These are phyloP conservation scores for Candida boleticola DNA, from an alignment of 805 yeast genomes.

Conservation along the genomic window DNA sequence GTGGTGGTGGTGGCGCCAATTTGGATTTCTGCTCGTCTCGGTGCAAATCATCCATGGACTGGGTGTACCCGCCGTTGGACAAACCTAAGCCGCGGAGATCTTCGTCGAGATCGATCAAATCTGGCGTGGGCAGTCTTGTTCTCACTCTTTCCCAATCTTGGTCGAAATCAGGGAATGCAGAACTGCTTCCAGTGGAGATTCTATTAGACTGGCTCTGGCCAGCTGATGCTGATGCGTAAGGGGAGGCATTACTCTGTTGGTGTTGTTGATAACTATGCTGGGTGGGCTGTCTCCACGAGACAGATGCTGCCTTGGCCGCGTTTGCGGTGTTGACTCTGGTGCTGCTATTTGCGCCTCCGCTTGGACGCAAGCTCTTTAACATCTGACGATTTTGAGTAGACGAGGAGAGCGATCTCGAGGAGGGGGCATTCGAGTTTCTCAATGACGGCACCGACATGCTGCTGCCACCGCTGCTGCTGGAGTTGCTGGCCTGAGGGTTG, in stretches of 20 bases:
- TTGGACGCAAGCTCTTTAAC: constrained; percentile 3
- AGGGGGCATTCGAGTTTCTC: constrained; percentile 7
- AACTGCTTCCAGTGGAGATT: not conserved
- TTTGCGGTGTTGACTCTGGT: constrained; percentile 1
- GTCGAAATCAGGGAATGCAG: constrained; percentile 36
- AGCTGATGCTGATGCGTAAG: constrained; percentile 8
- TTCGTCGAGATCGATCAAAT: constrained; percentile 70
- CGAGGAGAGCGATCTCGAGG: constrained; percentile 9
- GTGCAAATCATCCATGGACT: constrained; percentile 22
- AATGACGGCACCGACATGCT: constrained; percentile 17
- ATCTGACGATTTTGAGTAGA: constrained; percentile 2
- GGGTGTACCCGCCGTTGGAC: constrained; percentile 4
- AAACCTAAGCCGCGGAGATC: constrained; percentile 36
- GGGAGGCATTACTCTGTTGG: not conserved
- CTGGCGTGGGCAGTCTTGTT: constrained; percentile 27
- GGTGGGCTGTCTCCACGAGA: constrained; percentile 7
- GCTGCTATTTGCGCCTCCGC: not conserved
- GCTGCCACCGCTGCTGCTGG: constrained; percentile 6
- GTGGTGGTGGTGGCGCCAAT: constrained; percentile 14
- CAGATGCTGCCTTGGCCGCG: constrained; percentile 3
- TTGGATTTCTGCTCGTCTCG: constrained; percentile 5
- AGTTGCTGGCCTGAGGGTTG: constrained; percentile 7
- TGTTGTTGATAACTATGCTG: no score
- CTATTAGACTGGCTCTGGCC: not conserved
- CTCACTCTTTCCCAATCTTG: constrained; percentile 35